A percentile compares a stretch with the other conserved stretches of the same genome.
These are phyloP conservation scores for Hydrangea macrophylla DNA, from an alignment of 148 eudicot species.

Conservation along the genomic window DNA sequence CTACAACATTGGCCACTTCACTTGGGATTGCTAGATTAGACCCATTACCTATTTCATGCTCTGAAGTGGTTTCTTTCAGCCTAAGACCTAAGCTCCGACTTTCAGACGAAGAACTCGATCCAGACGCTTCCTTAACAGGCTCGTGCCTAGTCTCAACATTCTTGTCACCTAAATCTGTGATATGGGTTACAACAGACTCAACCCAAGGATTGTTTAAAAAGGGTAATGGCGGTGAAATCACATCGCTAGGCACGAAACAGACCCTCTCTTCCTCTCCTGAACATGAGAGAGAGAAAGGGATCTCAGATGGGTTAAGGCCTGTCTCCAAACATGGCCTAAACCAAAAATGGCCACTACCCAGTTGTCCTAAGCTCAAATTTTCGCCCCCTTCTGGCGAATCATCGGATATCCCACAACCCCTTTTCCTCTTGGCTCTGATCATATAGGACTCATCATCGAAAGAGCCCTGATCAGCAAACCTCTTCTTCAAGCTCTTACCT, in stretches of 20 bases:
- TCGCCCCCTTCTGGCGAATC: conserved; percentile 24
- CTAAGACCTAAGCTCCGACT: conserved; percentile 49
- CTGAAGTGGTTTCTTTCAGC: conserved; percentile 32
- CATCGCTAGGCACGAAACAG: conserved; percentile 51
- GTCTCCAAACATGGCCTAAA: conserved; percentile 48
- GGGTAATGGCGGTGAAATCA: conserved; percentile 47
- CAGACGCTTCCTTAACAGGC: conserved; percentile 44
- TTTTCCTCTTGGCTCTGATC: conserved; percentile 59
- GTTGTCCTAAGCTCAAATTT: conserved; percentile 38
- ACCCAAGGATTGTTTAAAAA: conserved; percentile 59
- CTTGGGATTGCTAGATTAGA: conserved; percentile 45
- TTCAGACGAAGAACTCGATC: conserved; percentile 71
- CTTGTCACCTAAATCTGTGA: conserved; percentile 53
- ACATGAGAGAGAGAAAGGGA: conserved; percentile 58
- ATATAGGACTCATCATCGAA: conserved; percentile 38
- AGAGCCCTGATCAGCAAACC: conserved; percentile 44
- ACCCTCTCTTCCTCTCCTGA: conserved; percentile 67
- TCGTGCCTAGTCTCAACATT: conserved; percentile 40
- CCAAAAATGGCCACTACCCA: conserved; percentile 62
- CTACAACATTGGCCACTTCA: conserved; percentile 29
- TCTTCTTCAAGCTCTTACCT: conserved; percentile 71
- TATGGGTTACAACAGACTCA: conserved; percentile 43
- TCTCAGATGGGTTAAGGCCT: conserved; percentile 35
- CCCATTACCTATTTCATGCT: conserved; percentile 62
- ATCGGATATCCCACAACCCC: conserved; percentile 34